Percentiles rank a stretch among this genome's conserved stretches.
These are phyloP conservation scores for Teratosphaeria pseudoeucalypti DNA, from an alignment of 2,329 filamentous ascomycete species.

Conservation along the genomic window DNA sequence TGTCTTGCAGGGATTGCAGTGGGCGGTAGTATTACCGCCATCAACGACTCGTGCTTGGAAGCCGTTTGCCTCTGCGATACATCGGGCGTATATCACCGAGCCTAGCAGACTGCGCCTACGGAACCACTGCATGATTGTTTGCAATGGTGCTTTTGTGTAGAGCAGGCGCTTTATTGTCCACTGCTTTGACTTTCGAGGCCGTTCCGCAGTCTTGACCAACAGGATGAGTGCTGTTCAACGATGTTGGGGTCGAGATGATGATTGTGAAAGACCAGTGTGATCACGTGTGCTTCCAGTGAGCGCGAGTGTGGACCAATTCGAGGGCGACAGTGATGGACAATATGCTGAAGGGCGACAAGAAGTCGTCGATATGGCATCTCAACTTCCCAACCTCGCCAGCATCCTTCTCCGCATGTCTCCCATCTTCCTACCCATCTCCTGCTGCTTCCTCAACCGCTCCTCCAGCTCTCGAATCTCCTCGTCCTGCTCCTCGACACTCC, in stretches of 20 bases:
- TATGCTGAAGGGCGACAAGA: neutral
- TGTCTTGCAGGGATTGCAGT: too few species aligned
- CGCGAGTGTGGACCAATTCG: neutral
- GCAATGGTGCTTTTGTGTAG: neutral
- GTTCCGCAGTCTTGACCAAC: too few species aligned
- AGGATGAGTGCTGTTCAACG: neutral
- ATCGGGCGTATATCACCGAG: neutral
- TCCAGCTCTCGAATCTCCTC: slow-evolving; percentile 59
- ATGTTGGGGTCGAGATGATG: neutral
- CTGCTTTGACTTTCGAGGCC: neutral
- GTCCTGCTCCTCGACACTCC: slow-evolving; percentile 58
- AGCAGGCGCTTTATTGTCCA: neutral
- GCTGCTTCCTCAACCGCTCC: slow-evolving; percentile 52
- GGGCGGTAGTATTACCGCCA: too few species aligned
- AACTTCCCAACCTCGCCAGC: neutral
- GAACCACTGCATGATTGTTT: neutral
- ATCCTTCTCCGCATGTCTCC: slow-evolving; percentile 7
- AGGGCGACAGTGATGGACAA: neutral
- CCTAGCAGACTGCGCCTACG: neutral
- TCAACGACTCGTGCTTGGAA: neutral
- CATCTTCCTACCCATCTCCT: slow-evolving; percentile 45
- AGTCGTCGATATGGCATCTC: neutral
- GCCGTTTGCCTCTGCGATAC: neutral
- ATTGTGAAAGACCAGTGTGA: neutral
- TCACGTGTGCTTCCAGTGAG: neutral